These are phyloP conservation scores for Fistulinella cinereoalba DNA, from an alignment of 1,284 basidiomycete genomes.

Conservation along the genomic window DNA sequence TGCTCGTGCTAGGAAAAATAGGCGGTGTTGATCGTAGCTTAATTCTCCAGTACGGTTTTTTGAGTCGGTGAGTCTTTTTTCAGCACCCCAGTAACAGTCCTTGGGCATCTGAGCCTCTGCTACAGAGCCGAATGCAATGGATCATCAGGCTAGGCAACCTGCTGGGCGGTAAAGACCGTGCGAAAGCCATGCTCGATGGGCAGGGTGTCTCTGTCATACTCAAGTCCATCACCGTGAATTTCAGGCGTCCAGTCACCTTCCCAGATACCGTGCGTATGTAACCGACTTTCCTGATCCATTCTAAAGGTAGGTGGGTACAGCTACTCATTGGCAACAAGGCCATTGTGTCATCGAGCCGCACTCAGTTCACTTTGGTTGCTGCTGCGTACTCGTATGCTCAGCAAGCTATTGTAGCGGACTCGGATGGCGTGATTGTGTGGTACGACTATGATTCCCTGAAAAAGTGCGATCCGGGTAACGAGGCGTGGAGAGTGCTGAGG, in stretches of 20 bases:
- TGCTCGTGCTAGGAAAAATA: not conserved
- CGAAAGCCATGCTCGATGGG: conserved; percentile 54
- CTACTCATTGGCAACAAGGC: conserved; percentile 60
- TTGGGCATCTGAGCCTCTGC: not conserved
- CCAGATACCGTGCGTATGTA: conserved; percentile 59
- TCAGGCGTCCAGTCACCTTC: conserved; percentile 63
- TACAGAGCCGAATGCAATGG: conserved; percentile 63
- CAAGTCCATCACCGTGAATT: conserved; percentile 65
- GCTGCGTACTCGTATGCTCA: conserved; percentile 64
- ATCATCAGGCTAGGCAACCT: conserved; percentile 52
- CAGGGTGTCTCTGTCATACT: conserved; percentile 68
- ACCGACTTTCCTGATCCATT: not conserved
- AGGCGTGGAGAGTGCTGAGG: conserved; percentile 30
- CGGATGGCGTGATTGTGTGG: conserved; percentile 66
- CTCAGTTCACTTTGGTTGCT: conserved; percentile 49
- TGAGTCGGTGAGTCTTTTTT: conserved; percentile 49
- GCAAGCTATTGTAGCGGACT: conserved; percentile 57
- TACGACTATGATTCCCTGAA: conserved; percentile 66
- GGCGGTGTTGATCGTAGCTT: not conserved
- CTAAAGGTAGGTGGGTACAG: conserved; percentile 30
- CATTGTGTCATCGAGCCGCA: conserved; percentile 31
- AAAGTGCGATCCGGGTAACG: conserved; percentile 60
- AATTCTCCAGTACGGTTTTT: conserved; percentile 52
- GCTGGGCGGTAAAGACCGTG: conserved; percentile 55
- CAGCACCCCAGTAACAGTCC: not conserved